Percentiles rank a stretch among this genome's conserved stretches.
phyloP scores from a whole-genome alignment of 257 asterid genomes.

The Fraxinus americana region DNA sequence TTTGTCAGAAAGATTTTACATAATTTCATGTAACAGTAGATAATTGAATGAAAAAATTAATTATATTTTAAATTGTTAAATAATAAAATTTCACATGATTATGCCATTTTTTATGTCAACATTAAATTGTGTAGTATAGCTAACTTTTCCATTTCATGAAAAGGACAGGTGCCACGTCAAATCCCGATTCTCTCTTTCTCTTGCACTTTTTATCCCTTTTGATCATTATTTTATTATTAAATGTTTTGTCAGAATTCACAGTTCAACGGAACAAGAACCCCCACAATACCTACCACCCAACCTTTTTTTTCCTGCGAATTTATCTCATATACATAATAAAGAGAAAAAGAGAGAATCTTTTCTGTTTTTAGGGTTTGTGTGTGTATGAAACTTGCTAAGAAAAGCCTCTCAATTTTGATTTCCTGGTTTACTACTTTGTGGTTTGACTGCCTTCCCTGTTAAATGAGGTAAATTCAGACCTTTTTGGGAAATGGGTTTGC shows the following conservation, averaged over 20 bases:
- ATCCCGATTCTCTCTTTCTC: constrained; percentile 10
- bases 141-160: constrained; percentile 13
- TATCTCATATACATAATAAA: too few relatives aligned
- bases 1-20: too few relatives aligned
- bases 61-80: too few relatives aligned
- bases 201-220: constrained; percentile 39
- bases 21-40: too few relatives aligned
- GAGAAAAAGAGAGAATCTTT: not conserved
- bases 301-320: too few relatives aligned
- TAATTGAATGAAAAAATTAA: too few relatives aligned
- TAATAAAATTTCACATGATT: too few relatives aligned
- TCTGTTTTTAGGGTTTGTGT: not conserved
- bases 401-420: not conserved
- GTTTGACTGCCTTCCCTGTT: constrained; percentile 25
- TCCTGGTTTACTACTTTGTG: constrained; percentile 14
- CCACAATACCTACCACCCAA: too few relatives aligned
- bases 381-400: constrained; percentile 23
- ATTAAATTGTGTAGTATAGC: too few relatives aligned
- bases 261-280: not conserved
- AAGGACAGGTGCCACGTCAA: constrained; percentile 43
- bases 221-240: constrained; percentile 24
- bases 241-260: constrained; percentile 33
- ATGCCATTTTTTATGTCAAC: too few relatives aligned
- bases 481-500: constrained; percentile 29
- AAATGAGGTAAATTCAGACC: constrained; percentile 31